A percentile compares a stretch with the other conserved stretches of the same genome.
Evolutionary conservation across 768 basidiomycete species (phyloP).

Genomic region (Suillus bovinus): DNA sequence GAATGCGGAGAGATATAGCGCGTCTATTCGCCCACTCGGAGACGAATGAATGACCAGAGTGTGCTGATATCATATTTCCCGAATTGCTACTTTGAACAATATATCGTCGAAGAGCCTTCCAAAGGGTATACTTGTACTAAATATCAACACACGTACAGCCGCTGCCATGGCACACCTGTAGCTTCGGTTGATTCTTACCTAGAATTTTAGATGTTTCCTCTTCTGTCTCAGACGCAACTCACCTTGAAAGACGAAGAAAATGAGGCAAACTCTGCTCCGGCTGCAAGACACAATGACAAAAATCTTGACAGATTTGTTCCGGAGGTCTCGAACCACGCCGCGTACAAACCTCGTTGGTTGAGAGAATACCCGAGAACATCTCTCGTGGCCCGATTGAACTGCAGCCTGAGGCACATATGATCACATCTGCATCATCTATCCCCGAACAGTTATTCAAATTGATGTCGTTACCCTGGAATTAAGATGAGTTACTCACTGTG

Average conservation of each 20-base stretch:
- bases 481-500: constrained; percentile 52
- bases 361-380: constrained; percentile 76
- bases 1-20: too few species aligned
- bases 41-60: too few species aligned
- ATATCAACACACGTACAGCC: too few species aligned
- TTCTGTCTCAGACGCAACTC: constrained; percentile 81
- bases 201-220: constrained; percentile 82
- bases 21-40: too few species aligned
- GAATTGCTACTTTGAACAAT: too few species aligned
- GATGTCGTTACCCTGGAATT: constrained; percentile 78
- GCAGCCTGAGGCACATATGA: constrained; percentile 9
- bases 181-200: constrained; percentile 32
- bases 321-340: constrained; percentile 72
- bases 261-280: not conserved
- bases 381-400: constrained; percentile 92
- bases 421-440: not conserved
- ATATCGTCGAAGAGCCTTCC: too few species aligned
- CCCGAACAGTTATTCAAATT: not conserved
- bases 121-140: too few species aligned
- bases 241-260: constrained; percentile 34
- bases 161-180: constrained; percentile 77
- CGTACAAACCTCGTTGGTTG: constrained; percentile 84
- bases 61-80: too few species aligned
- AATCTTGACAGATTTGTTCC: constrained; percentile 58
- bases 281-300: constrained; percentile 48